Evolutionary conservation across 805 yeast species (phyloP), one percentile per base, ranked within the genome.

Genomic region (Zygotorulaspora sp.): DNA sequence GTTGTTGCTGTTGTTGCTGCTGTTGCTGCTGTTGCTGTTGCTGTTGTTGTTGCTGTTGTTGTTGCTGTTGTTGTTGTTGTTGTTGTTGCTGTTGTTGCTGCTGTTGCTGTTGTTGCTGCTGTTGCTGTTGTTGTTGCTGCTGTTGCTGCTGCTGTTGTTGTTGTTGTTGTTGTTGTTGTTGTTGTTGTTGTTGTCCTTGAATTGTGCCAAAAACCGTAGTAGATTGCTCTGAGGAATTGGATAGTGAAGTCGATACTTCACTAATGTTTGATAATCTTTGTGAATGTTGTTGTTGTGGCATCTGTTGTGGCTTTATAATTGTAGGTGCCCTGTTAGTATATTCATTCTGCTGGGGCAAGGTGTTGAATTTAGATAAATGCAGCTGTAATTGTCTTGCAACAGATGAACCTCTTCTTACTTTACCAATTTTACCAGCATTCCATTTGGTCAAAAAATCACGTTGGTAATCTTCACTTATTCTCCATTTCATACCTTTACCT

Each of bases 401-500:
- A 22, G 85, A 77, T 8, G 85, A 78, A 6, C 95, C 95, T 50
- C 95, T 67, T 65, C 86, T 77, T 13, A 80, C 72, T 53, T 83
- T 84, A 50, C 79, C 76, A 33, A 83, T 63, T 26, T 82, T 74
- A 11, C 96, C 96, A 43, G 75, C 79, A 42, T 76, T 77, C 65
- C 89, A 79, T 66, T 88, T 85, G 49, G 73, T 75, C 58, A 89
- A 63, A 53, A 89, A 89, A 48, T 92, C 98, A 30, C 79, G 80
- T 53, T 83, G 80, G 60, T 83, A 90, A 32, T 79, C 67, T 27
- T 86, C 92, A 46, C 88, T 78, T 42, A 92, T 89, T 65, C 88
- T 94, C 99, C 99, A 92, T 65, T 92, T 92, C 95, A 92, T 90
- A 47, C 98, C 97, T 62, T 92, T 92, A 12, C 99, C 98, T 0